Evolutionary conservation across 176 grass and related monocot species (phyloP).

Genomic region (Aegilops sharonensis): DNA sequence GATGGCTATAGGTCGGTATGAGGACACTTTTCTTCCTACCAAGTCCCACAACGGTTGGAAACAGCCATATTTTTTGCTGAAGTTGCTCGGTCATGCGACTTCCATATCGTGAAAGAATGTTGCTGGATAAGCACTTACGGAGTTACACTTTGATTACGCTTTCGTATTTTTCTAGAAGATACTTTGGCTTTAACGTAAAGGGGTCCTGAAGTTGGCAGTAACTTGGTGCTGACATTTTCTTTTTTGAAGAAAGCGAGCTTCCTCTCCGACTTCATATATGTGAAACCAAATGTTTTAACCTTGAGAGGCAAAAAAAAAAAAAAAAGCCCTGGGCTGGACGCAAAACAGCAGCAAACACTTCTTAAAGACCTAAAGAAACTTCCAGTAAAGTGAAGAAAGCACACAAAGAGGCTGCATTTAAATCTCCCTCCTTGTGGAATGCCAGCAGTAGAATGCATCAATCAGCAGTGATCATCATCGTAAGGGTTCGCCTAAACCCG

Average conservation of each 20-base stretch:
- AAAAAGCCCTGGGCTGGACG: too few relatives aligned
- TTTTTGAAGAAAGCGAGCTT: background rate
- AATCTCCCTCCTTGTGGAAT: background rate
- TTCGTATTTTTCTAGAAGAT: background rate
- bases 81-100: background rate
- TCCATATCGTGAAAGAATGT: background rate
- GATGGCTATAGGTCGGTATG: background rate
- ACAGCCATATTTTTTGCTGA: background rate
- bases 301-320: background rate
- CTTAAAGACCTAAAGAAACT: background rate
- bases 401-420: background rate
- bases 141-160: background rate
- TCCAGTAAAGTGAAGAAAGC: background rate
- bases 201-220: background rate
- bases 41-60: background rate
- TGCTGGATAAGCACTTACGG: background rate
- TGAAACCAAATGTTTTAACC: background rate
- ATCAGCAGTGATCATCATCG: too few relatives aligned
- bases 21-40: background rate
- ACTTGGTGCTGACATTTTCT: background rate
- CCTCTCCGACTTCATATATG: background rate
- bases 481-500: too few relatives aligned
- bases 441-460: background rate
- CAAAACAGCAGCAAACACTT: background rate
- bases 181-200: background rate